These are phyloP conservation scores for carrot (Daucus carota) DNA, from an alignment of 129 eudicot genomes.

Conservation along the genomic window DH1_v3.0 NC_030384.2:41991501-41992000, in stretches of 20 bases:
- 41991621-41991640: slow-evolving; percentile 47
- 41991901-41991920: not conserved
- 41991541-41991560: not conserved
- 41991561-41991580: not conserved
- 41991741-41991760: not conserved
- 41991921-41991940: not conserved
- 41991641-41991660: slow-evolving; percentile 51
- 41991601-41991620: slow-evolving; percentile 48
- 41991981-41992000: slow-evolving; percentile 58
- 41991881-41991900: slow-evolving; percentile 11
- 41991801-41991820: slow-evolving; percentile 99
- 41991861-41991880: slow-evolving; percentile 66
- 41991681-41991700: slow-evolving; percentile 96
- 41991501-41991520: not conserved
- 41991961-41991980: slow-evolving; percentile 62
- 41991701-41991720: slow-evolving; percentile 6
- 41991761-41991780: not conserved
- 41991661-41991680: slow-evolving; percentile 91
- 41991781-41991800: slow-evolving; percentile 46
- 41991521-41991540: not conserved
- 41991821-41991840: slow-evolving; percentile 90
- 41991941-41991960: slow-evolving; percentile 41
- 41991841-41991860: slow-evolving; percentile 64
- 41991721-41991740: not conserved
- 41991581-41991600: not conserved